phyloP scores from a whole-genome alignment of 2,329 filamentous ascomycete species.

The Cytospora mali region DNA sequence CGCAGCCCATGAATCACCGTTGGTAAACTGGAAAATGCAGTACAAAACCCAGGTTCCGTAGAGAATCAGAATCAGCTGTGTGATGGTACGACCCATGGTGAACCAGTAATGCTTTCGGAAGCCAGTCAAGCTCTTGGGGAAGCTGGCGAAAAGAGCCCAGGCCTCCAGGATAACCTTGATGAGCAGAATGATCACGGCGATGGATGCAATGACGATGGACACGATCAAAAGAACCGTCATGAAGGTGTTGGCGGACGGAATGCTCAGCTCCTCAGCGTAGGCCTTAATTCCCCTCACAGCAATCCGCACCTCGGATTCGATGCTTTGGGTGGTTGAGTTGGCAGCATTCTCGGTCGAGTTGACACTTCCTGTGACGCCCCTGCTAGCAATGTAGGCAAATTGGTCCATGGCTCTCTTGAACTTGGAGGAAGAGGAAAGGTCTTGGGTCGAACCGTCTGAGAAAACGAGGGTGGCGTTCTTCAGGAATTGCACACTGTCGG shows the following conservation, averaged over 20 bases:
- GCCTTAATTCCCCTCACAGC: conserved; percentile 76
- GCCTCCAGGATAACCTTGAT: conserved; percentile 89
- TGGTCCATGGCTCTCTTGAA: conserved; percentile 59
- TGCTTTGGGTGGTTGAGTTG: conserved; percentile 27
- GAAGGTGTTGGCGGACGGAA: conserved; percentile 89
- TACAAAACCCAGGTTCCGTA: conserved; percentile 96
- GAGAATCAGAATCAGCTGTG: conserved; percentile 83
- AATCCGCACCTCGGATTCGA: conserved; percentile 40
- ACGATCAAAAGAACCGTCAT: conserved; percentile 93
- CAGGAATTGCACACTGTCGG: conserved; percentile 75
- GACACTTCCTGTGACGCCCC: conserved; percentile 53
- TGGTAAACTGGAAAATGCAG: conserved; percentile 93
- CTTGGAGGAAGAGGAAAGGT: conserved; percentile 41
- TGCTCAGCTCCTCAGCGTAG: conserved; percentile 79
- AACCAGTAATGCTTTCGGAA: conserved; percentile 98
- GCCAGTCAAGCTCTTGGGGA: conserved; percentile 75
- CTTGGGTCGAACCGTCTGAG: conserved; percentile 58
- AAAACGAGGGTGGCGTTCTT: conserved; percentile 76
- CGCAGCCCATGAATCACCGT: conserved; percentile 92
- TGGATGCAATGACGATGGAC: conserved; percentile 80
- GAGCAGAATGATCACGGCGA: conserved; percentile 83
- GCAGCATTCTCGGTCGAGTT: conserved; percentile 39
- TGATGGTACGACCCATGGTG: conserved; percentile 84
- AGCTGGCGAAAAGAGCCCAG: conserved; percentile 87
- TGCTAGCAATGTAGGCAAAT: conserved; percentile 53